A percentile compares a stretch with the other conserved stretches of the same genome.
These are phyloP conservation scores for Entoloma clypeatum DNA, from an alignment of 1,284 basidiomycete genomes.

Conservation along the genomic window DNA sequence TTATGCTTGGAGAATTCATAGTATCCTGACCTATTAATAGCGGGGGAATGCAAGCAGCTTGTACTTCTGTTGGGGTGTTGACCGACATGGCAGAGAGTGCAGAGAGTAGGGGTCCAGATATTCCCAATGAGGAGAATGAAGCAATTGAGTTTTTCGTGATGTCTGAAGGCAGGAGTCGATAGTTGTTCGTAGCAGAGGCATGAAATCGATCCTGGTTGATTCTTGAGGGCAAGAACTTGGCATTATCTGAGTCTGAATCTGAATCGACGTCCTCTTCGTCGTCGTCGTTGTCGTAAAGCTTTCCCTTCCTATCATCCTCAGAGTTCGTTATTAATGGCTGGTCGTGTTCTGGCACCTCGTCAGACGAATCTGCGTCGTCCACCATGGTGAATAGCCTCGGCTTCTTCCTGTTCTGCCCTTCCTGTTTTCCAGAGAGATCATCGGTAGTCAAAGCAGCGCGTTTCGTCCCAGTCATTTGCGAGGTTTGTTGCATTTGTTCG, in stretches of 20 bases:
- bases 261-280: conserved; percentile 4
- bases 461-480: conserved; percentile 25
- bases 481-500: background rate
- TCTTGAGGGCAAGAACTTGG: conserved; percentile 6
- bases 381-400: conserved; percentile 18
- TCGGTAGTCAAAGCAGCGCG: conserved; percentile 34
- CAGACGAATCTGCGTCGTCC: conserved; percentile 12
- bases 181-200: conserved; percentile 15
- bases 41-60: conserved; percentile 86
- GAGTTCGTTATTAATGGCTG: conserved; percentile 7
- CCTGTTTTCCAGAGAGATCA: conserved; percentile 34
- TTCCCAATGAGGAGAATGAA: conserved; percentile 72
- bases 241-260: background rate
- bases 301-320: conserved; percentile 11
- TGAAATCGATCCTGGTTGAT: conserved; percentile 25
- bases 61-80: conserved; percentile 82
- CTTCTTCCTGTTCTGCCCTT: conserved; percentile 30
- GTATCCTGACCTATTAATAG: conserved; percentile 68
- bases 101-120: conserved; percentile 66
- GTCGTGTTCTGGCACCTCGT: conserved; percentile 10
- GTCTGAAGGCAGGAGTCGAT: conserved; percentile 1
- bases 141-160: conserved; percentile 12
- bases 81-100: conserved; percentile 86
- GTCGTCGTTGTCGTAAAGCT: conserved; percentile 4
- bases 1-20: background rate